Conservation (phyloP, 345 rosid genomes). For the Sisymbrium altissimum region DNA sequence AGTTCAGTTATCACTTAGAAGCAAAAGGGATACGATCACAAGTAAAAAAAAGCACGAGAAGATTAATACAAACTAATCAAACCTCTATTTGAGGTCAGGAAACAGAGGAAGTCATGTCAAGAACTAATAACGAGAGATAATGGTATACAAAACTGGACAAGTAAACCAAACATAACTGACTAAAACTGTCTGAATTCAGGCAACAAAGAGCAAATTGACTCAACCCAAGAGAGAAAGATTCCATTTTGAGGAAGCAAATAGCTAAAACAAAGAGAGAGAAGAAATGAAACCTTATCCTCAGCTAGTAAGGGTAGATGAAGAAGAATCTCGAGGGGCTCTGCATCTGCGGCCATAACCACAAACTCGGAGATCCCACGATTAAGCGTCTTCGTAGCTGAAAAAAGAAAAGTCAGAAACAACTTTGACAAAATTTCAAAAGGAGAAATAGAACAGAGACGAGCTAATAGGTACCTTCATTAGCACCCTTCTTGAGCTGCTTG, state of each 20-base stretch:
- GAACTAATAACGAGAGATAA: not conserved
- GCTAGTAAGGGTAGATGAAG: slow-evolving; percentile 78
- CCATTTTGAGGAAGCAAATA: not conserved
- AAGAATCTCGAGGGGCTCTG: slow-evolving; percentile 88
- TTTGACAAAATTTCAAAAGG: not conserved
- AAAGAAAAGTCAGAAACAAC: not conserved
- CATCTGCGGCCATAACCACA: slow-evolving; percentile 77
- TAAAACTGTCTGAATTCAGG: not conserved
- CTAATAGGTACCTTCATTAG: slow-evolving; percentile 67
- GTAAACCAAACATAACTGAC: not conserved
- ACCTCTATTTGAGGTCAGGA: too few relatives aligned
- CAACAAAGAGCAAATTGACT: not conserved
- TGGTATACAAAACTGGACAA: not conserved
- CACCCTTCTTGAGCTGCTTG: slow-evolving; percentile 99
- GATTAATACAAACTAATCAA: not conserved
- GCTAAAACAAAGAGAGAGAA: not conserved
- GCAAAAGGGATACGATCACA: not conserved
- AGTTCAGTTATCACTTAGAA: too few relatives aligned
- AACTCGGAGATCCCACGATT: slow-evolving; percentile 96
- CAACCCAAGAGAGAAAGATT: not conserved
- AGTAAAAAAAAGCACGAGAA: not conserved
- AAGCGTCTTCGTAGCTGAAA: slow-evolving; percentile 86
- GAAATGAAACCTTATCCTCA: slow-evolving; percentile 59
- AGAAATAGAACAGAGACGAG: not conserved
- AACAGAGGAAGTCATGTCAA: not conserved